Evolutionary conservation across 129 eudicot species (phyloP).

Genomic region (Scalesia atractyloides): DNA sequence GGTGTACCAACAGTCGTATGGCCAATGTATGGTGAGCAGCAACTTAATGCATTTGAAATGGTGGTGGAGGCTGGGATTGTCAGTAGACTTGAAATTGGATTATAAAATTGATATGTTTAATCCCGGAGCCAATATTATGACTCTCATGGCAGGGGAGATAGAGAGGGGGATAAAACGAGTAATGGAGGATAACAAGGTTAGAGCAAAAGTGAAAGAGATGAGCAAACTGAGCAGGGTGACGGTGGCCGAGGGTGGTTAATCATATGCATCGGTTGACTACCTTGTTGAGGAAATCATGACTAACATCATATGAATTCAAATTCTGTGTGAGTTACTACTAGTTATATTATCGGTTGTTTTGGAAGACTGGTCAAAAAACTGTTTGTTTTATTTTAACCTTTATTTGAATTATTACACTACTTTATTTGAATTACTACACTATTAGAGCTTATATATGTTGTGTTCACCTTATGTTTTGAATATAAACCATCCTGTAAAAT

Average conservation of each 20-base stretch:
- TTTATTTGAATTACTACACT: too few relatives aligned
- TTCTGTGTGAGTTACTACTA: background rate
- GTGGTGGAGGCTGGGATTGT: slow-evolving; percentile 29
- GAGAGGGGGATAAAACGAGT: slow-evolving; percentile 20
- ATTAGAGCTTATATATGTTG: too few relatives aligned
- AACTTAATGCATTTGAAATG: slow-evolving; percentile 28
- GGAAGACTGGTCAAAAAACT: too few relatives aligned
- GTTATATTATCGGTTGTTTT: too few relatives aligned
- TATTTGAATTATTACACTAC: too few relatives aligned
- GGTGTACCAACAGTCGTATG: slow-evolving; percentile 47
- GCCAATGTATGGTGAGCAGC: slow-evolving; percentile 46
- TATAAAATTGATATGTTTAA: slow-evolving; percentile 29
- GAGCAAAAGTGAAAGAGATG: slow-evolving; percentile 23
- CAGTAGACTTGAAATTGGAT: slow-evolving; percentile 33
- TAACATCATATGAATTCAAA: background rate
- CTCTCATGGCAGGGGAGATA: slow-evolving; percentile 30
- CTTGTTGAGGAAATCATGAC: slow-evolving; percentile 3
- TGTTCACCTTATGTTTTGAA: too few relatives aligned
- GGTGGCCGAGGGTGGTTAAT: slow-evolving; percentile 43
- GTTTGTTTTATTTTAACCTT: too few relatives aligned
- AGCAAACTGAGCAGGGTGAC: slow-evolving; percentile 9
- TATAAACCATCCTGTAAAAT: too few relatives aligned
- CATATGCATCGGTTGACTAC: slow-evolving; percentile 18
- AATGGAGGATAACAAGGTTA: slow-evolving; percentile 26
- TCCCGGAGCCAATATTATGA: background rate